These are phyloP conservation scores for Byssoonygena ceratinophila DNA, from an alignment of 2,329 filamentous ascomycete genomes.

Conservation along the genomic window DNA sequence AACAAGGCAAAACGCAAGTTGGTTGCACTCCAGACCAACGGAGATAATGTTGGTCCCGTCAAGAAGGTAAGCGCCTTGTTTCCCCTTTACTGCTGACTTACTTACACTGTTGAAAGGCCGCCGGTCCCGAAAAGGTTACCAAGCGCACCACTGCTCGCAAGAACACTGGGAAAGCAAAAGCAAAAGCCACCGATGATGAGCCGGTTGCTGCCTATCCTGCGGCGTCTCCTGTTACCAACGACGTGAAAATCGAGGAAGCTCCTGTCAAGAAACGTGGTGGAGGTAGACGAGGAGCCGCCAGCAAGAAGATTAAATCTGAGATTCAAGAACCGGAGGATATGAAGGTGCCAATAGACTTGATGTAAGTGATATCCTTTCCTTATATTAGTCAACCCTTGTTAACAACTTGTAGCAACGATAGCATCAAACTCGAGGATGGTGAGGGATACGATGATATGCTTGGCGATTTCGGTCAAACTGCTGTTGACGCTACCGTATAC, in stretches of 20 bases:
- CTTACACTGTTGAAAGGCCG: slow-evolving; percentile 5
- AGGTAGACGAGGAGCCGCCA: neutral
- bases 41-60: neutral
- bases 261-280: slow-evolving; percentile 2
- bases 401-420: slow-evolving; percentile 3
- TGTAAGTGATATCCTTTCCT: neutral
- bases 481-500: slow-evolving; percentile 16
- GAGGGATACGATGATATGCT: neutral
- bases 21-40: slow-evolving; percentile 11
- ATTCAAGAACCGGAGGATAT: neutral
- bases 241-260: neutral
- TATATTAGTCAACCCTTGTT: neutral
- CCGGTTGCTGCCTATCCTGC: neutral
- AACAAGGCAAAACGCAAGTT: slow-evolving; percentile 32
- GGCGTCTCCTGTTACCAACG: neutral
- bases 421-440: slow-evolving; percentile 10
- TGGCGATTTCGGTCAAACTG: slow-evolving; percentile 12
- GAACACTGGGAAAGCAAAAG: slow-evolving; percentile 14
- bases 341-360: slow-evolving; percentile 1
- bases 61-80: slow-evolving; percentile 9
- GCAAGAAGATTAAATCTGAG: slow-evolving; percentile 7
- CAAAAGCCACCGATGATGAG: slow-evolving; percentile 7
- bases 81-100: neutral
- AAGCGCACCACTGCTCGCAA: slow-evolving; percentile 15
- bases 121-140: slow-evolving; percentile 14